Base-by-base conservation (phyloP, 306 rosid genomes). In the Quercus suber region DNA sequence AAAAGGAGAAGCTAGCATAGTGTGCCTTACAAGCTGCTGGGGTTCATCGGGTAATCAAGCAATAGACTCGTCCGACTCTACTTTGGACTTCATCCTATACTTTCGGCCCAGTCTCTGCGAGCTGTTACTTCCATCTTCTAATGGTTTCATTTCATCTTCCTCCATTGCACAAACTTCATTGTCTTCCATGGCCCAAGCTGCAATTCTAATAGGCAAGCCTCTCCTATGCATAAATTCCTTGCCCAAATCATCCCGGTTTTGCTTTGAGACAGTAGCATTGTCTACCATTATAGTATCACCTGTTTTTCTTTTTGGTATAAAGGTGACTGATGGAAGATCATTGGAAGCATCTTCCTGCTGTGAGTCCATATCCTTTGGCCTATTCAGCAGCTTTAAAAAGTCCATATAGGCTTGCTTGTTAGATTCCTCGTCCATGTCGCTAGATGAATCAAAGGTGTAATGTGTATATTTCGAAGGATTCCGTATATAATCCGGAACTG, bases 111-210 rank as follows among this genome's bases (percentile, higher is more conserved):
- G 27, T 86, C 67, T 91, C 74, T 82, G 96, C 0, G 72, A 81
- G 76, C 84, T 77, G 82, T 80, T 85, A 63, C 73, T 89, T 30
- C 52, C 65, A 61, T 45, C 88, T 37, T 43, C 87, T 49, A 25
- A 55, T 19, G 55, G 80, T 68, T 86, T 90, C 11, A 82, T 83
- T 82, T 88, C 96, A 78, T 95, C 98, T 87, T 91, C 99, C 58
- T 95, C 99, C 98, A 95, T 95, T 58, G 93, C 95, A 87, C 90
- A 91, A 69, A 83, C 84, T 1, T 86, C 93, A 84, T 77, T 83
- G 33, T 81, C 85, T 76, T 85, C 92, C 20, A 75, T 31, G 3
- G 84, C 92, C 21, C 45, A 92, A 1, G 73, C 87, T 21, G 90
- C 94, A 56, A 93, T 85, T 75, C 87, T 31, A 11, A 84, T 80